Percentiles rank a stretch among this genome's conserved stretches.
Evolutionary conservation across 2,329 filamentous ascomycete species (phyloP).

Genomic region (Acarospora socialis): DNA sequence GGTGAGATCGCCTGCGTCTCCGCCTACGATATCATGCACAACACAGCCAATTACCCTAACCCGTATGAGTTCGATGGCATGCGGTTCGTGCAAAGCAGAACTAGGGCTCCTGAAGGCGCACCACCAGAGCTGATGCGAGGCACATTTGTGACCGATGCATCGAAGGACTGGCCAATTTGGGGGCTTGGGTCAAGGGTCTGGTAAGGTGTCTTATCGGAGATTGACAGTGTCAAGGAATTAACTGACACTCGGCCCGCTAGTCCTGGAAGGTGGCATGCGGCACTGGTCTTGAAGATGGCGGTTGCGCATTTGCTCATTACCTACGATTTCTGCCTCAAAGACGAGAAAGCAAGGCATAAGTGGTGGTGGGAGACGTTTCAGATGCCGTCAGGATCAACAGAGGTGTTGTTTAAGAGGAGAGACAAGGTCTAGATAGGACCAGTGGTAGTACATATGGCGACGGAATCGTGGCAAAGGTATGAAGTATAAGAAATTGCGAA

Average conservation of each 20-base stretch:
- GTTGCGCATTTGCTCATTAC: background rate
- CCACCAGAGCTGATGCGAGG: background rate
- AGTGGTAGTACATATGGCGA: background rate
- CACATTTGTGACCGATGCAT: background rate
- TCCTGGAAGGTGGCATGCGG: slow-evolving; percentile 4
- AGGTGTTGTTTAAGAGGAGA: slow-evolving; percentile 3
- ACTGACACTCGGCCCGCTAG: too few species aligned
- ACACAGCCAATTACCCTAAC: slow-evolving; percentile 8
- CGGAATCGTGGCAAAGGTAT: too few species aligned
- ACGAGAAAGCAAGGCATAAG: background rate
- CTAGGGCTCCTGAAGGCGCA: background rate
- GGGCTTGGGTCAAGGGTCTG: background rate
- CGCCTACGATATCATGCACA: slow-evolving; percentile 14
- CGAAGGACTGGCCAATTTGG: slow-evolving; percentile 1
- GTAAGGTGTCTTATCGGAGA: background rate
- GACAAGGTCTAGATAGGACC: too few species aligned
- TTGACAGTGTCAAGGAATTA: too few species aligned
- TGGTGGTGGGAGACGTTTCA: slow-evolving; percentile 8
- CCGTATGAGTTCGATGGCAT: slow-evolving; percentile 8
- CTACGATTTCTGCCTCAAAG: slow-evolving; percentile 2
- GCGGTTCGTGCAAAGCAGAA: slow-evolving; percentile 5
- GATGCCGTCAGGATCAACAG: slow-evolving; percentile 4
- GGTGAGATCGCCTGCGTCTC: slow-evolving; percentile 13
- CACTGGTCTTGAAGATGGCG: slow-evolving; percentile 3
- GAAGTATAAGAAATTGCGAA: too few species aligned